Percentiles rank a stretch among this genome's conserved stretches.
Evolutionary conservation across 768 basidiomycete species (phyloP).

Genomic region (Chlorophyllum brunneum): DNA sequence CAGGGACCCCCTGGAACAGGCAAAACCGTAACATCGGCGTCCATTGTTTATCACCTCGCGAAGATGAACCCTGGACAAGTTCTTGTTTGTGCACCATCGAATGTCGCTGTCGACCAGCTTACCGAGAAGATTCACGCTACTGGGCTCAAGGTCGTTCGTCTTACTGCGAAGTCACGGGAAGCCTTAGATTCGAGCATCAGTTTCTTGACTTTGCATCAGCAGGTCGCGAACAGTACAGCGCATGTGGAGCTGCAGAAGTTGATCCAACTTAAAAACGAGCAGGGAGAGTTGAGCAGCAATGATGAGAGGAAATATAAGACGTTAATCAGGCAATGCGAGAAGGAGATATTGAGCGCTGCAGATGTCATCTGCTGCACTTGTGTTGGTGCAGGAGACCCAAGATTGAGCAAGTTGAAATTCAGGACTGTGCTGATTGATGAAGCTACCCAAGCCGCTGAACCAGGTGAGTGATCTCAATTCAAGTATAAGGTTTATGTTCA

Average conservation of each 20-base stretch:
- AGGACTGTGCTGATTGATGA: conserved; percentile 98
- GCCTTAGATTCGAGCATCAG: conserved; percentile 94
- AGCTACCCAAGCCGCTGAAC: conserved; percentile 97
- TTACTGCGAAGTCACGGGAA: conserved; percentile 97
- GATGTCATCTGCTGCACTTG: conserved; percentile 99
- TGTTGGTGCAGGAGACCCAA: conserved; percentile 95
- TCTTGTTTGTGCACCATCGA: conserved; percentile 97
- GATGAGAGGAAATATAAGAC: conserved; percentile 99
- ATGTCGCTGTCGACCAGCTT: conserved; percentile 98
- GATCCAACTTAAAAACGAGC: conserved; percentile 96
- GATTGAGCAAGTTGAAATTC: conserved; percentile 96
- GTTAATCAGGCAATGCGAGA: conserved; percentile 91
- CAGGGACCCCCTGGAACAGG: conserved; percentile 99
- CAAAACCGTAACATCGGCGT: conserved; percentile 98
- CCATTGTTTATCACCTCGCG: conserved; percentile 96
- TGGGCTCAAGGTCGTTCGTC: conserved; percentile 95
- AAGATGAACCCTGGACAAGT: conserved; percentile 99
- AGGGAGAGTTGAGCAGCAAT: conserved; percentile 93
- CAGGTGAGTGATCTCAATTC: conserved; percentile 49
- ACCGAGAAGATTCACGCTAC: conserved; percentile 99
- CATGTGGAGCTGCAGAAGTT: conserved; percentile 98
- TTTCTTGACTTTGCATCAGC: conserved; percentile 93
- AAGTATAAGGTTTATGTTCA: conserved; percentile 15
- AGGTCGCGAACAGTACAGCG: conserved; percentile 94
- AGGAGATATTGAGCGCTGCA: conserved; percentile 91